These are phyloP conservation scores for Sarocladiaceae sp. DNA, from an alignment of 2,329 filamentous ascomycete species.

Conservation along the genomic window DNA sequence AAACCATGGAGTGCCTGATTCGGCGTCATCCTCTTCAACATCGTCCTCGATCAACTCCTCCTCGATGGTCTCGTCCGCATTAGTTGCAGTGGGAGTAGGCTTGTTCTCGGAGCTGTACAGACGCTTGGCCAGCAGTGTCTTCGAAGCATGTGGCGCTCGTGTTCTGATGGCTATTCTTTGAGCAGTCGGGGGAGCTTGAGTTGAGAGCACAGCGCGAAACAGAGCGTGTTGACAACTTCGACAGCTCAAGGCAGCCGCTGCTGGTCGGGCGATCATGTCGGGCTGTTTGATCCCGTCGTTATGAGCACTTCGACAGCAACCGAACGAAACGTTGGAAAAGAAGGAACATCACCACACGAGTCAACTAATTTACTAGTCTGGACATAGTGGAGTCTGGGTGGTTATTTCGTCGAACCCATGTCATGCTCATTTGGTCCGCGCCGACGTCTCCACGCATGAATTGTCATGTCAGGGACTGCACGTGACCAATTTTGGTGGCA, in stretches of 20 bases:
- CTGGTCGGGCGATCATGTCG: conserved; percentile 11
- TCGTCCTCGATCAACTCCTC: conserved; percentile 4
- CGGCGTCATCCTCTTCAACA: not conserved
- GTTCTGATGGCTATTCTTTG: conserved; percentile 5
- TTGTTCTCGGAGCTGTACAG: not conserved
- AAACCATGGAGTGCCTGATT: conserved; percentile 68
- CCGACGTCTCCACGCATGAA: not conserved
- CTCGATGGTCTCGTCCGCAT: not conserved
- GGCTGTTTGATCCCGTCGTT: not conserved
- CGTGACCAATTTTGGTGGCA: conserved; percentile 9
- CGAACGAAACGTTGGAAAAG: not conserved
- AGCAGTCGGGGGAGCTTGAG: not conserved
- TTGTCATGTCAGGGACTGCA: not conserved
- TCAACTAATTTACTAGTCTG: not conserved
- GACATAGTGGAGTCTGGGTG: not conserved
- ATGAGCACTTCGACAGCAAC: not conserved
- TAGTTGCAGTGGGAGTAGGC: not conserved
- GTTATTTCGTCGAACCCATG: not conserved
- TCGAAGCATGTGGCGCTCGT: not conserved
- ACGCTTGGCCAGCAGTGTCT: not conserved
- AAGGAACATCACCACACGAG: not conserved
- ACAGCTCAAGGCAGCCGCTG: conserved; percentile 12
- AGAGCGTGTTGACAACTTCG: conserved; percentile 12
- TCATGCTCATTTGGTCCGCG: not conserved
- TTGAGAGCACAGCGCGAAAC: conserved; percentile 9